These are phyloP conservation scores for Starmerella apicola DNA, from an alignment of 805 yeast genomes.

Conservation along the genomic window DNA sequence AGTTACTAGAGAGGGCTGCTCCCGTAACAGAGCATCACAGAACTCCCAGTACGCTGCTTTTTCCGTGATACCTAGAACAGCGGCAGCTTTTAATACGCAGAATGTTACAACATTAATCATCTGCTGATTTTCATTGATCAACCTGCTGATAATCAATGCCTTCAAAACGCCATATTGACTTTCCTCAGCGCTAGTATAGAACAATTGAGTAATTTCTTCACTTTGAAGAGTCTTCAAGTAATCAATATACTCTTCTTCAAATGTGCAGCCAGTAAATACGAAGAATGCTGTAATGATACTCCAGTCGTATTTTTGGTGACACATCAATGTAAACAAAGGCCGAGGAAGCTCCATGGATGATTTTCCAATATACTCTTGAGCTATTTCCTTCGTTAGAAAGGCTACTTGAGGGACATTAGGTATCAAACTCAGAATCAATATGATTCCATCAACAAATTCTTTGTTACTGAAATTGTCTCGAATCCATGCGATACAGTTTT, in stretches of 20 bases:
- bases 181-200: slow-evolving; percentile 5
- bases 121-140: background rate
- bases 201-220: slow-evolving; percentile 6
- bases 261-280: slow-evolving; percentile 5
- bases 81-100: no score
- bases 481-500: background rate
- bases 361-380: background rate
- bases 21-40: slow-evolving; percentile 35
- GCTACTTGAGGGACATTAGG: background rate
- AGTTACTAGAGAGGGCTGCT: slow-evolving; percentile 44
- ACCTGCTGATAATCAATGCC: background rate
- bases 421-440: slow-evolving; percentile 5
- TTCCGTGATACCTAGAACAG: no score
- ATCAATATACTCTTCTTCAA: slow-evolving; percentile 4
- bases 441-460: slow-evolving; percentile 1
- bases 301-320: slow-evolving; percentile 9
- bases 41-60: slow-evolving; percentile 18
- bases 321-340: slow-evolving; percentile 6
- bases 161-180: slow-evolving; percentile 4
- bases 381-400: slow-evolving; percentile 1
- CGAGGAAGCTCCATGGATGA: background rate
- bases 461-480: background rate
- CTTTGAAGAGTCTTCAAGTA: slow-evolving; percentile 9
- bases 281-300: slow-evolving; percentile 14
- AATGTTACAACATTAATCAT: slow-evolving; percentile 1